Conservation (phyloP, 2,329 filamentous ascomycete species). For the Xylaria sp. region DNA sequence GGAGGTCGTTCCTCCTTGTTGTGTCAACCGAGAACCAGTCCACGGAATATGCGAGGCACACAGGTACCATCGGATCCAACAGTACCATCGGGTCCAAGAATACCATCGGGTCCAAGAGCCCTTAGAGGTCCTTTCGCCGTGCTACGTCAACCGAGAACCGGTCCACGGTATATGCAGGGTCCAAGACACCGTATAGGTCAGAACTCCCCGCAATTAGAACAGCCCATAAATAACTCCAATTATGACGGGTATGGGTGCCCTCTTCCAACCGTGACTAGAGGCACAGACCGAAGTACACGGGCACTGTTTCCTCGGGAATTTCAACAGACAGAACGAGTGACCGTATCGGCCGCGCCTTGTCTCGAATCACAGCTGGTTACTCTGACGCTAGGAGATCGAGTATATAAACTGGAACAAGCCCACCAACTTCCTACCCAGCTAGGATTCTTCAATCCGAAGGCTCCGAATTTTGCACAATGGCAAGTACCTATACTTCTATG, state of each 20-base stretch:
- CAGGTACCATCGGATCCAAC: background rate
- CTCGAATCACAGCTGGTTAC: background rate
- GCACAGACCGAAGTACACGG: background rate
- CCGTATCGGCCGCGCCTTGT: background rate
- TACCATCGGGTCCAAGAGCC: too few relatives aligned
- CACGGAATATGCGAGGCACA: background rate
- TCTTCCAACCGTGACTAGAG: background rate
- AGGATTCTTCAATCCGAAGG: background rate
- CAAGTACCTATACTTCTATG: too few relatives aligned
- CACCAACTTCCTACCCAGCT: background rate
- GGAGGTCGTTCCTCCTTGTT: too few relatives aligned
- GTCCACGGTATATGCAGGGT: slow-evolving; percentile 1
- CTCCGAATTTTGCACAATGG: background rate
- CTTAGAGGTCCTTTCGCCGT: too few relatives aligned
- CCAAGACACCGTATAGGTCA: background rate
- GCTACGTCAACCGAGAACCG: background rate
- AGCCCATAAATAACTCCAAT: background rate
- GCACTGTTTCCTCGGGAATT: background rate
- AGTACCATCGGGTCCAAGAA: too few relatives aligned
- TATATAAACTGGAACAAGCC: slow-evolving; percentile 12
- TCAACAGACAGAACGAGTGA: background rate
- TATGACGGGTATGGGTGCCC: background rate
- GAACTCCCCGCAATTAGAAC: background rate
- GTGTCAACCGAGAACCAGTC: background rate
- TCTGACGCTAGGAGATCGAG: slow-evolving; percentile 18